phyloP scores from a whole-genome alignment of 306 rosid genomes.

The Lagenaria siceraria region DNA sequence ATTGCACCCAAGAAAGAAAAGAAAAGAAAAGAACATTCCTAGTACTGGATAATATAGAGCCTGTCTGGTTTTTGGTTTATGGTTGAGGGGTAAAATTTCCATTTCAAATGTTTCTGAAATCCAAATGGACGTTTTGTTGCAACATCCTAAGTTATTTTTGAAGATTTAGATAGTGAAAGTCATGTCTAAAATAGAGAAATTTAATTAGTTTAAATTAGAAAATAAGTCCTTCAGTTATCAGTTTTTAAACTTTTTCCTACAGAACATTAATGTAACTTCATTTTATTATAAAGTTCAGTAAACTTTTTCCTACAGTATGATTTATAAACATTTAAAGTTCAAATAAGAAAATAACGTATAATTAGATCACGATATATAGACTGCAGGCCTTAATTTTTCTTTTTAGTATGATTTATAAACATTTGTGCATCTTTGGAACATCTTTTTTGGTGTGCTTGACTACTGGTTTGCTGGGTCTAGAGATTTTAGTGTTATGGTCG shows the following conservation, averaged over 20 bases:
- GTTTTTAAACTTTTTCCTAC: background rate
- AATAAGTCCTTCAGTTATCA: background rate
- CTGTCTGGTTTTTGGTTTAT: background rate
- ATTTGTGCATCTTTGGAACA: too few species aligned
- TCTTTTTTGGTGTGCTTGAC: too few species aligned
- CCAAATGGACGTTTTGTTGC: background rate
- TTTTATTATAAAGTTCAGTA: background rate
- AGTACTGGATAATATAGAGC: background rate
- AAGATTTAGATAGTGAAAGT: background rate
- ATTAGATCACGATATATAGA: too few species aligned
- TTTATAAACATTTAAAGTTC: too few species aligned
- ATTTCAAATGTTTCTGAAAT: background rate
- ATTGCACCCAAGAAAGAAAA: background rate
- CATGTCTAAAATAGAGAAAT: background rate
- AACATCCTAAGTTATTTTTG: background rate
- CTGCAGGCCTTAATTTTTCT: too few species aligned
- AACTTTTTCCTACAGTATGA: background rate
- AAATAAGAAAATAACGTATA: too few species aligned
- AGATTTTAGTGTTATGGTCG: too few species aligned
- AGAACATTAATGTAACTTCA: background rate
- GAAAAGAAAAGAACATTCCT: background rate
- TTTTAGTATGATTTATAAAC: too few species aligned
- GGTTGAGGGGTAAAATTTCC: background rate
- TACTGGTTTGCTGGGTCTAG: too few species aligned
- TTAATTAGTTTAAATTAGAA: background rate